These are phyloP conservation scores for Aspergillus sparsus DNA, from an alignment of 495 filamentous ascomycete species.

Conservation along the genomic window DNA sequence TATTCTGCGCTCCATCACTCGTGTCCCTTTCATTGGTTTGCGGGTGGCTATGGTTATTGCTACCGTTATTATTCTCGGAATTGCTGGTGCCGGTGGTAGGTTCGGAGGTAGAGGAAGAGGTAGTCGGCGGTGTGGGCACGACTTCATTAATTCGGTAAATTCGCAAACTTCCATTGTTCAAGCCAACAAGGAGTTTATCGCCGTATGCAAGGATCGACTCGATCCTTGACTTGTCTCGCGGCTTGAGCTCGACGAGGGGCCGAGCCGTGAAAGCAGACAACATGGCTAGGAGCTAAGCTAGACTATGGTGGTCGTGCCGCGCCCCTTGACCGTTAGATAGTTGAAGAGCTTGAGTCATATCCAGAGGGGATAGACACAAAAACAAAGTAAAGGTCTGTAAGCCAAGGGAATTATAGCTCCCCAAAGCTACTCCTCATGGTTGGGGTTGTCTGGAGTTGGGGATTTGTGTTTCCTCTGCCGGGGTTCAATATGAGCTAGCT, in stretches of 20 bases:
- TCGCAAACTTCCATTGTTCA: conserved; percentile 85
- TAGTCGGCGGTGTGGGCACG: conserved; percentile 16
- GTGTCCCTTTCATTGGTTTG: conserved; percentile 7
- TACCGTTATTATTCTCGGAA: not conserved
- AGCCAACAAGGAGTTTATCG: conserved; percentile 85
- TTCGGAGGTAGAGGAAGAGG: not conserved
- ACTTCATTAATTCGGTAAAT: conserved; percentile 87
- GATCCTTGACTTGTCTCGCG: conserved; percentile 92
- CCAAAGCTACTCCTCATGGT: conserved; percentile 14
- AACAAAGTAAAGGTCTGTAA: not conserved
- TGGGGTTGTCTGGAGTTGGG: not conserved
- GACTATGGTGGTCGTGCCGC: conserved; percentile 16
- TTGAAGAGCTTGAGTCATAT: conserved; percentile 18
- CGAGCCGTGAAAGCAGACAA: conserved; percentile 96
- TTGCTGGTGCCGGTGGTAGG: too few species aligned
- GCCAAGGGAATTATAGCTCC: conserved; percentile 1
- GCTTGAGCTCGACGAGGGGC: conserved; percentile 93
- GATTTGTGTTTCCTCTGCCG: conserved; percentile 10
- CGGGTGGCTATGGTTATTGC: conserved; percentile 9
- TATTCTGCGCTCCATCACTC: conserved; percentile 15
- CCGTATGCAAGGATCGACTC: conserved; percentile 91
- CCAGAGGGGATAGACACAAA: conserved; percentile 15
- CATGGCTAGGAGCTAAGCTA: conserved; percentile 58
- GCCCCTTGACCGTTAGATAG: conserved; percentile 22
- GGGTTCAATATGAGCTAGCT: conserved; percentile 2